phyloP scores from a whole-genome alignment of 2,329 filamentous ascomycete genomes.

The Clonostachys rosea region DNA sequence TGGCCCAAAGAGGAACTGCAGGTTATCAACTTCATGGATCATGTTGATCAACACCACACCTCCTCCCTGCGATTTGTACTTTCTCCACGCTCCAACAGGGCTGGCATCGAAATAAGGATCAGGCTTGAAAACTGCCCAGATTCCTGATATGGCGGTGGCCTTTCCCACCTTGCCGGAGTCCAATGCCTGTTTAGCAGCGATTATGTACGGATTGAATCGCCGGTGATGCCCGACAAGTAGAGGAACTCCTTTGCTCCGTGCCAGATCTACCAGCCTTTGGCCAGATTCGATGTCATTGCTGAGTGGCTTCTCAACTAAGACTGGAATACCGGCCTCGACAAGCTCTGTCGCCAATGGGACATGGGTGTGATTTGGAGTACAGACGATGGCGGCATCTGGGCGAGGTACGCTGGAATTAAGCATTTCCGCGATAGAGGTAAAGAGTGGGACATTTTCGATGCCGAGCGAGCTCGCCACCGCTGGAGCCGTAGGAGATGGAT shows the following conservation, averaged over 20 bases:
- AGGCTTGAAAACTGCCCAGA: conserved; percentile 50
- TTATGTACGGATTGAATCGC: conserved; percentile 53
- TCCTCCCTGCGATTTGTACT: conserved; percentile 20
- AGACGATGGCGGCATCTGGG: conserved; percentile 51
- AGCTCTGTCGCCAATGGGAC: conserved; percentile 43
- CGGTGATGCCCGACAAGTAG: conserved; percentile 53
- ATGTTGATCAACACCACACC: conserved; percentile 53
- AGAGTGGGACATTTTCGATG: conserved; percentile 7
- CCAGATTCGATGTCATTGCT: conserved; percentile 32
- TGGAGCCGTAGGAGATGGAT: conserved; percentile 12
- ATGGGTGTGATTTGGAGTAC: conserved; percentile 56
- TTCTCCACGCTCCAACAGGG: conserved; percentile 35
- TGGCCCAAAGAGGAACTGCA: conserved; percentile 51
- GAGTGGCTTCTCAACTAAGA: conserved; percentile 55
- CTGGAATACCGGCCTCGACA: conserved; percentile 39
- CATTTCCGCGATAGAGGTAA: conserved; percentile 30
- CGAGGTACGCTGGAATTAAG: conserved; percentile 34
- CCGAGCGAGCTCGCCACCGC: conserved; percentile 12
- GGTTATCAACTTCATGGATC: conserved; percentile 55
- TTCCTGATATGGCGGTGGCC: conserved; percentile 45
- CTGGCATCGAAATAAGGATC: conserved; percentile 34
- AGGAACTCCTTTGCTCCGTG: conserved; percentile 22
- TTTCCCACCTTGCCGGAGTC: conserved; percentile 31
- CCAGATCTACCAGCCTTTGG: conserved; percentile 16
- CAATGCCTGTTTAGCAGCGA: conserved; percentile 40